Evolutionary conservation across 768 basidiomycete species (phyloP), one percentile per base, ranked within the genome.

Genomic region (Agaricus bisporus): DNA sequence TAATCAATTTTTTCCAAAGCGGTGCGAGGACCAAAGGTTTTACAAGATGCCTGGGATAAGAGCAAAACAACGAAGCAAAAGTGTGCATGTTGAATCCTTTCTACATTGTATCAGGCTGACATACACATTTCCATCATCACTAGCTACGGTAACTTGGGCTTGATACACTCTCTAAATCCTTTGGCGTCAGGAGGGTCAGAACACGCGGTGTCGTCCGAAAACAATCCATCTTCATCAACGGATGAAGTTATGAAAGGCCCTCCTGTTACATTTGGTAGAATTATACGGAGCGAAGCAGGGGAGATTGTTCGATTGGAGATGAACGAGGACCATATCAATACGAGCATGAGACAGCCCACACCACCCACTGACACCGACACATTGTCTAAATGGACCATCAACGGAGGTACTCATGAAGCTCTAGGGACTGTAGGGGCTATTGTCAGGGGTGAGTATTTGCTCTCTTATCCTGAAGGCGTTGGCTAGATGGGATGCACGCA

Each of bases 51-150:
- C 51, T 98, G 94, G 94, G 89, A 98, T 68, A 82, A 81, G 59
- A 73, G 72, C 48, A 91, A 90, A 70, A 98, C 94, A 10, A 85
- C 95, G 15, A 80, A 79, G 58, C 95, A 98, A 80, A 98, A 97
- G 94, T 95, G 63, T 62, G 86, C 66, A 32, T 22, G 37, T 35
- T 25, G 45, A 35, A 4, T 26, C 11, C 35, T 14, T 3, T 29
- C 4, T 29, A 14, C 25, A 14, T 11, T 14, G 44, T n/a, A 14
- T n/a, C 15, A 26, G 22, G 10, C 15, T 11, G 44, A 28, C 42
- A 12, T 20, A 28, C 15, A 25, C 15, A 32, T 12, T 5, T 7
- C 10, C 22, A 36, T 7, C 5, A 28, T 17, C 20, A 22, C 10
- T 49, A 93, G 91, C 70, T 94, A 93, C 67, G 73, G 80, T 60